These are phyloP conservation scores for Daldinia vernicosa DNA, from an alignment of 495 filamentous ascomycete genomes.

Conservation along the genomic window DNA sequence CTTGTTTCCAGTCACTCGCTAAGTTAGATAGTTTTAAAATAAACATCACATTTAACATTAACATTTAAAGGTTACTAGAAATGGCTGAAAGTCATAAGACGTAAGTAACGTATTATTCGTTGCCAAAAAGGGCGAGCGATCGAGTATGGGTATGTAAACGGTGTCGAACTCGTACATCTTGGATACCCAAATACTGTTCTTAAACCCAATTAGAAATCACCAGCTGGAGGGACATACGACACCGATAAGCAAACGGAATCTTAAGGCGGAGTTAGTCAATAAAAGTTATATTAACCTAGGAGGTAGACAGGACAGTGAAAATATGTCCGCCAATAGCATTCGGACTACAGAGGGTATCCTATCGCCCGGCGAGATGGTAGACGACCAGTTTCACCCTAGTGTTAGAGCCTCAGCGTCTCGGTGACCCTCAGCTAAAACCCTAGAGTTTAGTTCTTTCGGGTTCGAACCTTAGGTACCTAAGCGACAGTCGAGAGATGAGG, in stretches of 20 bases:
- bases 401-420: conserved; percentile 49
- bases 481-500: conserved; percentile 45
- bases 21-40: no score
- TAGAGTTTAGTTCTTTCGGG: conserved; percentile 41
- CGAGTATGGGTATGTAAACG: conserved; percentile 36
- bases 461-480: conserved; percentile 44
- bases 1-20: no score
- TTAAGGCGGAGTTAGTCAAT: no score
- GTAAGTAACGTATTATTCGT: no score
- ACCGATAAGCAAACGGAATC: no score
- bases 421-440: conserved; percentile 48
- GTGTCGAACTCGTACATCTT: conserved; percentile 35
- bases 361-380: conserved; percentile 46
- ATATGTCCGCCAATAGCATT: conserved; percentile 46
- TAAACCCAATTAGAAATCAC: no score
- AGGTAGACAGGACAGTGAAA: conserved; percentile 38
- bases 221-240: no score
- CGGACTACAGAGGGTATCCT: conserved; percentile 48
- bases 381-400: conserved; percentile 45
- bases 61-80: no score
- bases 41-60: no score
- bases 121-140: conserved; percentile 36
- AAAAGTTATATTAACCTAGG: neutral
- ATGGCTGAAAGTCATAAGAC: no score
- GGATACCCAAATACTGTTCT: conserved; percentile 51